These are phyloP conservation scores for Ochetophila trinervis DNA, from an alignment of 306 rosid species.

Conservation along the genomic window DNA sequence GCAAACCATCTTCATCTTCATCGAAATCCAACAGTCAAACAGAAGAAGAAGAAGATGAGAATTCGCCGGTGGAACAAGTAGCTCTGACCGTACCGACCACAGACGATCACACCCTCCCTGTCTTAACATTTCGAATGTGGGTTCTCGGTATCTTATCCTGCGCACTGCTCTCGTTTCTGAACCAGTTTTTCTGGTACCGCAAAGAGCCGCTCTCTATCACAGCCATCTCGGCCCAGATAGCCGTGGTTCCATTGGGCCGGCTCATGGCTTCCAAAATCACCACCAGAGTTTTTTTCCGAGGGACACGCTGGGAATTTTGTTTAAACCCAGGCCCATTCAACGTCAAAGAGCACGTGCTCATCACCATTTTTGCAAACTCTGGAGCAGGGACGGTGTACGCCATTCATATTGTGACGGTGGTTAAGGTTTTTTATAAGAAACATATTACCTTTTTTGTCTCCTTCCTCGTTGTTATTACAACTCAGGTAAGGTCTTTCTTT, in stretches of 20 bases:
- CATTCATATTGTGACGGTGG: constrained; percentile 76
- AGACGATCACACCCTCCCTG: constrained; percentile 71
- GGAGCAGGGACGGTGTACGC: constrained; percentile 96
- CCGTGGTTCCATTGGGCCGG: constrained; percentile 83
- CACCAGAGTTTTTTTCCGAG: constrained; percentile 49
- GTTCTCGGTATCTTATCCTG: constrained; percentile 73
- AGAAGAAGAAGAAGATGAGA: constrained; percentile 31
- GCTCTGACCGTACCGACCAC: constrained; percentile 74
- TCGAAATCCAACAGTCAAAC: background rate
- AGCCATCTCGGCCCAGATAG: constrained; percentile 86
- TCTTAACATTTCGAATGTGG: constrained; percentile 90
- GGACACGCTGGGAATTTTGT: constrained; percentile 59
- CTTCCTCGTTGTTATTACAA: constrained; percentile 64
- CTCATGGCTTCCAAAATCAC: constrained; percentile 72
- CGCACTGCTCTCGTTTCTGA: constrained; percentile 64
- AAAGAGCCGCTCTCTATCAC: constrained; percentile 80
- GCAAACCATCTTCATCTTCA: background rate
- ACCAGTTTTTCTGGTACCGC: constrained; percentile 93
- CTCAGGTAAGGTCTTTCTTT: constrained; percentile 55
- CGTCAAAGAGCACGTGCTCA: constrained; percentile 85
- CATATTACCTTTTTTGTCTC: constrained; percentile 68
- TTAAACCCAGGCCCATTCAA: constrained; percentile 91
- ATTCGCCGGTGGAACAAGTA: constrained; percentile 71
- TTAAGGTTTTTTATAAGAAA: constrained; percentile 54
- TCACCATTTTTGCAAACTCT: constrained; percentile 90